phyloP scores from a whole-genome alignment of 2,329 filamentous ascomycete genomes.

The Trichophyton benhamiae region DNA sequence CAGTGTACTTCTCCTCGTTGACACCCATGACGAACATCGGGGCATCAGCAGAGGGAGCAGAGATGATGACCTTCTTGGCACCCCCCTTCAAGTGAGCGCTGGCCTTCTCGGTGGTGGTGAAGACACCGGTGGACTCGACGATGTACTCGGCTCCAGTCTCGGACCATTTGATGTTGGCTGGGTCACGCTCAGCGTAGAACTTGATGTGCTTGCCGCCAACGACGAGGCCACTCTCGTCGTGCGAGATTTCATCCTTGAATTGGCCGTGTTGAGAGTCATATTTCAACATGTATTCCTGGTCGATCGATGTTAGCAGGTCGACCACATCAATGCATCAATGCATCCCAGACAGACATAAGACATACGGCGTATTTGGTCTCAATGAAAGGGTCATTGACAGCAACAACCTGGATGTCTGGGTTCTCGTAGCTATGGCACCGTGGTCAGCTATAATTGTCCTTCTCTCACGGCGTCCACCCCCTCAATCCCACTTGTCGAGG shows the following conservation, averaged over 20 bases:
- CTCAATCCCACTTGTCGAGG: not conserved
- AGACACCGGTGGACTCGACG: constrained; percentile 96
- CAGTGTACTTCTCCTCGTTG: constrained; percentile 89
- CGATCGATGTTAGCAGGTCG: not conserved
- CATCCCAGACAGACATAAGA: constrained; percentile 21
- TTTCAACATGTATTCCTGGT: constrained; percentile 96
- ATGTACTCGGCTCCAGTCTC: constrained; percentile 84
- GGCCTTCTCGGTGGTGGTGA: constrained; percentile 97
- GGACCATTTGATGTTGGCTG: constrained; percentile 76
- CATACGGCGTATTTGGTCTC: constrained; percentile 93
- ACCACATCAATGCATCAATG: constrained; percentile 3
- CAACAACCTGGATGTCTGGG: constrained; percentile 78
- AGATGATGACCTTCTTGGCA: constrained; percentile 90
- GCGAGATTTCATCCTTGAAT: constrained; percentile 85
- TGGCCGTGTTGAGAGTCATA: constrained; percentile 94
- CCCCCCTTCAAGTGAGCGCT: constrained; percentile 86
- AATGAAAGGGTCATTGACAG: constrained; percentile 99
- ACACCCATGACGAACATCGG: constrained; percentile 99
- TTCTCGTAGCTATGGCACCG: constrained; percentile 56
- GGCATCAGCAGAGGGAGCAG: constrained; percentile 54
- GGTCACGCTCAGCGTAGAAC: constrained; percentile 91
- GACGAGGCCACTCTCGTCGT: constrained; percentile 58
- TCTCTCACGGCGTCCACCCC: no score
- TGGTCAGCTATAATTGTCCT: no score
- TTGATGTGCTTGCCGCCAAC: constrained; percentile 91